Base-by-base conservation (phyloP, 116 monocot species). In the Zostera marina region DNA sequence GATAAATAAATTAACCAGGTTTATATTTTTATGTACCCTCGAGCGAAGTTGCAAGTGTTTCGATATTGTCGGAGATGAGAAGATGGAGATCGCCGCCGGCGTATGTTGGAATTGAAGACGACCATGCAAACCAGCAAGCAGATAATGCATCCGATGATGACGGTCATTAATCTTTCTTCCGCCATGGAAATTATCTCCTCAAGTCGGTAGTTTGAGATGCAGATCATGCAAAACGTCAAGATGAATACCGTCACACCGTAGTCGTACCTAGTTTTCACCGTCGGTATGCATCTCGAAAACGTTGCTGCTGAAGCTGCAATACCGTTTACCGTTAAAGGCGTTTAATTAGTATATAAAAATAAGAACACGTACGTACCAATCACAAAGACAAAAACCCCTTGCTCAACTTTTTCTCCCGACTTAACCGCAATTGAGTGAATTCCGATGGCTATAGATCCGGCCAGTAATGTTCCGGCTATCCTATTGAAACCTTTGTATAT, bases 401-500 rank as follows among this genome's bases (percentile, higher is more conserved):
- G 79, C 72, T 85, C 77, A 21, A 62, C 42, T 15, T 42, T 67
- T 0, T 85, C 61, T n/a, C 79, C 85, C 0, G 81, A 70, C 59
- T 61, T 64, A 53, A 60, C 67, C 0, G 90, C 90, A 19, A 85
- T 21, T 74, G 70, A 81, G 41, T 81, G 84, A 8, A 81, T 44
- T 7, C 85, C 90, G 15, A 84, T 23, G 12, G 76, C 90, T 0
- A 91, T 58, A 23, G 59, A 47, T n/a, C 85, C 84, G 0, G 76
- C 85, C 1, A 44, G 66, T 11, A 60, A n/a, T 13, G 90, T 85
- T 1, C 85, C 85, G 0, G 65, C 39, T 11, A 68, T 71, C 59
- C 90, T 70, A 61, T 91, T 91, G 55, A 84, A 58, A 23, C 79
- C 90, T 66, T 91, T 91, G 73, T 77, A 79, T 26, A 85, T 59